Percentiles rank a stretch among this genome's conserved stretches.
These are phyloP conservation scores for Hyphopichia pseudoburtonii DNA, from an alignment of 1,139 yeast species.

Conservation along the genomic window DNA sequence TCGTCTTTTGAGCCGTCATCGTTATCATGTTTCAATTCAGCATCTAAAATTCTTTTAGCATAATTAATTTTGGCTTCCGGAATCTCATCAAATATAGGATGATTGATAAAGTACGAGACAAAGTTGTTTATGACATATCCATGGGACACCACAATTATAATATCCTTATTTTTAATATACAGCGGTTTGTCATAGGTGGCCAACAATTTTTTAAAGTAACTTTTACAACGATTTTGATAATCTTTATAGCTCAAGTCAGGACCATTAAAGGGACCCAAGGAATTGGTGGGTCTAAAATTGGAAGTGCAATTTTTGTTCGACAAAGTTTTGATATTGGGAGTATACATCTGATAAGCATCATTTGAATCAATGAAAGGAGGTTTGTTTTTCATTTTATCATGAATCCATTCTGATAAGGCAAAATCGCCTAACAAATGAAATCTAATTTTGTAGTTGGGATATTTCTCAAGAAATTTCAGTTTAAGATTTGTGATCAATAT, in stretches of 20 bases:
- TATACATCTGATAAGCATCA: constrained; percentile 50
- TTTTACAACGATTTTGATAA: constrained; percentile 42
- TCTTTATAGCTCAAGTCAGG: constrained; percentile 43
- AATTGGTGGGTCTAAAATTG: constrained; percentile 47
- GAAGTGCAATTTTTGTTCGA: constrained; percentile 37
- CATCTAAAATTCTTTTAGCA: constrained; percentile 23
- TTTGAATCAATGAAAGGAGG: constrained; percentile 47
- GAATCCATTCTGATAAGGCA: constrained; percentile 51
- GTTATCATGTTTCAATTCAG: constrained; percentile 12
- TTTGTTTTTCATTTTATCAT: constrained; percentile 44
- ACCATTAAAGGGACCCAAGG: constrained; percentile 49
- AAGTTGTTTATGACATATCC: constrained; percentile 46
- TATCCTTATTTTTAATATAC: constrained; percentile 34
- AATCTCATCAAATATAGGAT: constrained; percentile 48
- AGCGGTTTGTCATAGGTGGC: constrained; percentile 47
- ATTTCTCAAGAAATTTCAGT: constrained; percentile 19
- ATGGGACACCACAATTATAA: constrained; percentile 42
- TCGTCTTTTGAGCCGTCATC: too few relatives aligned
- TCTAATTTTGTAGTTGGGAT: constrained; percentile 35
- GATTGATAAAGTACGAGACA: constrained; percentile 42
- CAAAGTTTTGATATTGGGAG: constrained; percentile 42
- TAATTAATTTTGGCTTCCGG: constrained; percentile 42
- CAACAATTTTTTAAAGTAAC: constrained; percentile 41
- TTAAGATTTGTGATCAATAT: constrained; percentile 33
- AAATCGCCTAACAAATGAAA: constrained; percentile 47